A percentile compares a stretch with the other conserved stretches of the same genome.
Evolutionary conservation across 139 green algal species (phyloP).

Genomic region (Asterochloris erici): DNA sequence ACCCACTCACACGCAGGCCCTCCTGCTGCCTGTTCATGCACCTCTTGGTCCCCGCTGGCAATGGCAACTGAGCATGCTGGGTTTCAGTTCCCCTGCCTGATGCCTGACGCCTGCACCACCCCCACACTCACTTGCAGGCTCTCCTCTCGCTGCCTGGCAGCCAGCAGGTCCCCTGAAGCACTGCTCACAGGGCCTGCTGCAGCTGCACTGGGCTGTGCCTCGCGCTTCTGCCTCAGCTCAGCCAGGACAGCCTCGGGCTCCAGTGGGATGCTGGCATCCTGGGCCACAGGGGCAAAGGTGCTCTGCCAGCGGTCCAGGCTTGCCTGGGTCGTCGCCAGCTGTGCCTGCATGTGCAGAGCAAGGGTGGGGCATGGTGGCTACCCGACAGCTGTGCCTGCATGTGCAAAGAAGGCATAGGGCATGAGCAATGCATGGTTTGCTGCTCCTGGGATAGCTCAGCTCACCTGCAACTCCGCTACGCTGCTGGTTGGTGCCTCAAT

Average conservation of each 20-base stretch:
- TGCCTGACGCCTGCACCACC: slow-evolving; percentile 18
- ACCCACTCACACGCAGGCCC: too few relatives aligned
- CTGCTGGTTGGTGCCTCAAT: neutral
- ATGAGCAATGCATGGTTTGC: too few relatives aligned
- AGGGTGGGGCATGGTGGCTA: too few relatives aligned
- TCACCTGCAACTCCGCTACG: neutral
- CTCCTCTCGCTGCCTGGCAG: slow-evolving; percentile 8
- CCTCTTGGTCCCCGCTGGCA: too few relatives aligned
- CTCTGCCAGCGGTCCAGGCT: neutral
- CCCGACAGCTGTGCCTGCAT: neutral
- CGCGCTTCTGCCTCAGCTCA: slow-evolving; percentile 3
- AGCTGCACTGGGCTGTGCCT: neutral
- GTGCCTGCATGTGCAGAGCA: neutral
- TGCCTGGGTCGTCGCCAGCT: neutral
- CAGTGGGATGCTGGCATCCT: slow-evolving; percentile 2
- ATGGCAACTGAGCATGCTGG: too few relatives aligned
- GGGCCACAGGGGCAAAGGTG: neutral
- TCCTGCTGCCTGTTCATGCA: too few relatives aligned
- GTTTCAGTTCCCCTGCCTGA: slow-evolving; percentile 10
- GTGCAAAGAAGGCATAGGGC: neutral
- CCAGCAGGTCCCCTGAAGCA: neutral
- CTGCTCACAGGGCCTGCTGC: neutral
- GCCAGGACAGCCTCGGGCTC: neutral
- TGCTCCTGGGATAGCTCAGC: neutral
- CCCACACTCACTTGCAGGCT: slow-evolving; percentile 4